phyloP scores from a whole-genome alignment of 495 filamentous ascomycete genomes.

The Penicillium arizonense region DNA sequence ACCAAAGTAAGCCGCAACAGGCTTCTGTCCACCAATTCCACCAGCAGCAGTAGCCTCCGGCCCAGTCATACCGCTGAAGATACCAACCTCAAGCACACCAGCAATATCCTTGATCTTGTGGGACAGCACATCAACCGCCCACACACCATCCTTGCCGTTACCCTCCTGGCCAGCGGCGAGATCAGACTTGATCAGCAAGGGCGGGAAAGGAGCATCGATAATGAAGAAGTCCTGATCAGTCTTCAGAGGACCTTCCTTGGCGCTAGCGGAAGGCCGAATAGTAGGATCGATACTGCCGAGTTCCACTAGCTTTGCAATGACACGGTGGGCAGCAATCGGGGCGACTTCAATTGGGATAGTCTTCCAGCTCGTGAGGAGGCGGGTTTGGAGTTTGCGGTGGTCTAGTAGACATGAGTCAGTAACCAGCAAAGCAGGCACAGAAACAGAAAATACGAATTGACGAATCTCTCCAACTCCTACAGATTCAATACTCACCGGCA shows the following conservation, averaged over 20 bases:
- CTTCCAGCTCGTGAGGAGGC: conserved; percentile 77
- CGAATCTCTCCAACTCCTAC: background rate
- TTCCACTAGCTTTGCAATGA: conserved; percentile 62
- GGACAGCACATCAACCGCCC: conserved; percentile 76
- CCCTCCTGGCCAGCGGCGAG: conserved; percentile 46
- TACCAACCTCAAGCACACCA: conserved; percentile 87
- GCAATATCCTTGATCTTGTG: conserved; percentile 73
- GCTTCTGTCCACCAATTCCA: conserved; percentile 77
- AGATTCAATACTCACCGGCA: conserved; percentile 56
- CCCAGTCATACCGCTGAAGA: conserved; percentile 81
- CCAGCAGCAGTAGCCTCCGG: conserved; percentile 57
- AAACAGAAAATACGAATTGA: background rate
- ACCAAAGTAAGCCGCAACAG: conserved; percentile 92
- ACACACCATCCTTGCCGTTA: conserved; percentile 54
- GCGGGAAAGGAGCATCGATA: conserved; percentile 83
- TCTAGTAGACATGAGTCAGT: conserved; percentile 46
- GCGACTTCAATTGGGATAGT: conserved; percentile 91
- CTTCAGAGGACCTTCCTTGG: conserved; percentile 78
- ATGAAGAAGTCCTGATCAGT: conserved; percentile 96
- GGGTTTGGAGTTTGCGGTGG: conserved; percentile 77
- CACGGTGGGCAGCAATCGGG: conserved; percentile 71
- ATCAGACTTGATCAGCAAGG: conserved; percentile 64
- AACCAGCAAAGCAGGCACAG: background rate
- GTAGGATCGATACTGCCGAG: conserved; percentile 68
- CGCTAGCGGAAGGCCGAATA: conserved; percentile 63